Evolutionary conservation across 2,329 filamentous ascomycete species (phyloP), one percentile per base, ranked within the genome.

Genomic region (Stagonosporopsis vannaccii): DNA sequence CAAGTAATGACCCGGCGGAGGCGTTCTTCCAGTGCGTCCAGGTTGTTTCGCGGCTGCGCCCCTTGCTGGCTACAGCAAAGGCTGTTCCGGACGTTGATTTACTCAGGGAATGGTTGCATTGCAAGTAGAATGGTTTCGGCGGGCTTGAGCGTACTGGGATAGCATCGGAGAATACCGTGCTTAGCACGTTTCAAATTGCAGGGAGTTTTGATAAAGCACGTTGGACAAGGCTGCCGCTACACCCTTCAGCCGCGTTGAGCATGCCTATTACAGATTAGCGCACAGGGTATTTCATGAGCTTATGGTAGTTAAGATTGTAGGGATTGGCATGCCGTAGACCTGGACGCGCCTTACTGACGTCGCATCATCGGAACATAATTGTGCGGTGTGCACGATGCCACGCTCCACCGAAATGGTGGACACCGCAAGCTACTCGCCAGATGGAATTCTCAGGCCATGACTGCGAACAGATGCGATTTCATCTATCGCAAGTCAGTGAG

Each of bases 291-390:
- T 32, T 36, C 42, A 39, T 48, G 53, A 56, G 47, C 41, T 51
- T 51, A 46, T 51, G 47, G 30, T 22, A n/a, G 22, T 48, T 56
- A 56, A 51, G 42, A 51, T 51, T 56, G 42, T 51, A 51, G 12
- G 41, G 42, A 51, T 44, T 25, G 15, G 20, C 41, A 39, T 20
- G 19, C 19, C n/a, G 30, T 15, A 33, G 26, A 46, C 46, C 47
- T 56, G 19, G 42, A 43, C 37, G 47, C 53, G 37, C 20, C 46
- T 54, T 13, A 48, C 30, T 17, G 26, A 32, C 51, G 35, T 46
- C 46, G 46, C 15, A 17, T 50, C 7, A 36, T 20, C 37, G 20
- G 26, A 20, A 35, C 8, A 35, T 13, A 12, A 15, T 9, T 30
- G 17, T 46, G 40, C 28, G 41, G 26, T 56, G 45, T 45, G 51